Conservation (phyloP, 306 rosid species). For the Cicer yamashitae region DNA sequence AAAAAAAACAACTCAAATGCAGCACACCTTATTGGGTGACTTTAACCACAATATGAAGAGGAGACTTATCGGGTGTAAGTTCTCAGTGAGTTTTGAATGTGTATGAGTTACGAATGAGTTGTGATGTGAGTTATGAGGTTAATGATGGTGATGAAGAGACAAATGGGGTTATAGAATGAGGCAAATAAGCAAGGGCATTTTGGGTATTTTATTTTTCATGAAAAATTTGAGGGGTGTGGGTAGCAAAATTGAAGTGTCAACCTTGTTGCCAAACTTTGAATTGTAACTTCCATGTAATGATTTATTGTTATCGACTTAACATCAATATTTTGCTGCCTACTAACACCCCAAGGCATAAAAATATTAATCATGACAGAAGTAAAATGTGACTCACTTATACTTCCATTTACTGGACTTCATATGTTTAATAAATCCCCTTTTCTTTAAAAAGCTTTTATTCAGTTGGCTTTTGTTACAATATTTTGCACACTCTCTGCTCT, state of each 20-base stretch:
- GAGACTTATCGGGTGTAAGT: too few species aligned
- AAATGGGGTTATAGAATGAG: too few species aligned
- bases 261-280: conserved; percentile 29
- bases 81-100: too few species aligned
- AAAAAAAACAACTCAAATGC: too few species aligned
- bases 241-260: not conserved
- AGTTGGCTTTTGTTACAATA: conserved; percentile 8
- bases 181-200: too few species aligned
- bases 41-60: too few species aligned
- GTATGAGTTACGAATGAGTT: too few species aligned
- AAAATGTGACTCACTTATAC: conserved; percentile 10
- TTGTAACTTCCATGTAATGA: not conserved
- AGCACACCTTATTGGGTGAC: too few species aligned
- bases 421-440: conserved; percentile 28
- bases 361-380: conserved; percentile 25
- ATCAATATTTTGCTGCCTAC: conserved; percentile 5
- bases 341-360: not conserved
- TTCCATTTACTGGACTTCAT: conserved; percentile 28
- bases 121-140: too few species aligned
- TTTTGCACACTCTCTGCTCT: not conserved
- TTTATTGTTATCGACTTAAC: not conserved
- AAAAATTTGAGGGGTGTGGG: too few species aligned
- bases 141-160: too few species aligned
- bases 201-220: too few species aligned
- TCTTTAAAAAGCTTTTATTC: not conserved